Conservation (phyloP, 306 rosid genomes). For the Spatholobus suberectus region DNA sequence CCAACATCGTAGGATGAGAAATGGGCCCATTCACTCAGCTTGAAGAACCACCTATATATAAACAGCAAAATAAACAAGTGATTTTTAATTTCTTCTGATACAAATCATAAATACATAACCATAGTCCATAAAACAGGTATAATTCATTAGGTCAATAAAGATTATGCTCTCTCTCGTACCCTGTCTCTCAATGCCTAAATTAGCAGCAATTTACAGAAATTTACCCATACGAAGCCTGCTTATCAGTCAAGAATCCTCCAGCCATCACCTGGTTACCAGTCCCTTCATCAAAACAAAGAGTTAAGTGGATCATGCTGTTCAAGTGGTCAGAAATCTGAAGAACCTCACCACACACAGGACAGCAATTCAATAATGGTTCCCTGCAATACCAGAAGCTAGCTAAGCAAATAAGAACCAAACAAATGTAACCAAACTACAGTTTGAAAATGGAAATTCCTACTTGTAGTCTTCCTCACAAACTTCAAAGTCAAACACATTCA, state of each 20-base stretch:
- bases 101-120: slow-evolving; percentile 19
- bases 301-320: slow-evolving; percentile 79
- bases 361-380: slow-evolving; percentile 81
- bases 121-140: slow-evolving; percentile 12
- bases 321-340: slow-evolving; percentile 79
- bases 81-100: slow-evolving; percentile 22
- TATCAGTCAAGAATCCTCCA: slow-evolving; percentile 96
- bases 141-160: slow-evolving; percentile 22
- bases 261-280: slow-evolving; percentile 97
- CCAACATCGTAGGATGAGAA: slow-evolving; percentile 90
- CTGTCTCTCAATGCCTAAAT: neutral
- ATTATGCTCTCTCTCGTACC: slow-evolving; percentile 5
- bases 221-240: slow-evolving; percentile 94
- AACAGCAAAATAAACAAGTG: slow-evolving; percentile 8
- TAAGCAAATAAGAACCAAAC: slow-evolving; percentile 37
- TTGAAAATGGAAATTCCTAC: too few relatives aligned
- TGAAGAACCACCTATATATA: slow-evolving; percentile 89
- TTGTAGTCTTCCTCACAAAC: too few relatives aligned
- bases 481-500: too few relatives aligned
- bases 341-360: slow-evolving; percentile 97
- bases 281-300: slow-evolving; percentile 95
- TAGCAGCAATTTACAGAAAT: slow-evolving; percentile 36
- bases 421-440: too few relatives aligned
- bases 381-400: slow-evolving; percentile 58
- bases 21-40: slow-evolving; percentile 97